Base-by-base conservation (phyloP, 208 protist species). In the Leptomonas seymouri region DNA sequence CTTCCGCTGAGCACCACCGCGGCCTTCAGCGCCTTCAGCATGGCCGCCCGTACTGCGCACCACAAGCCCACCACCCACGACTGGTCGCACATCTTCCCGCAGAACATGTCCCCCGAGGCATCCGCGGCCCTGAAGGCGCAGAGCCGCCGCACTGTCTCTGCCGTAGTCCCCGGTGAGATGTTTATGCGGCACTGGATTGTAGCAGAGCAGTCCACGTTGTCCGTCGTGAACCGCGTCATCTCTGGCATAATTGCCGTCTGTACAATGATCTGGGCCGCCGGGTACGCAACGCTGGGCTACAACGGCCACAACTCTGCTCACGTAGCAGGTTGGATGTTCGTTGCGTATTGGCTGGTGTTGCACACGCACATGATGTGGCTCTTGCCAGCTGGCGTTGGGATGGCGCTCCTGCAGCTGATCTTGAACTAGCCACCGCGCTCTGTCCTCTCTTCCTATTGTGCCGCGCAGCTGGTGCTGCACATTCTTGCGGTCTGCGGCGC, bases 161-260 rank as follows among this genome's bases (percentile, higher is more conserved):
- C 68, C 14, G 90, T 95, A 11, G 90, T 95, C 18, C 93, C 93
- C 20, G 93, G 93, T 42, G 88, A 97, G 76, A 73, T 97, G 81
- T 97, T 97, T 53, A 97, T 97, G 90, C 90, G 90, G 34, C 90
- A 97, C 75, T 97, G 90, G 89, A 93, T 95, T 56, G 80, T 82
- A 2, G 87, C 87, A 25, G 90, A 97, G 76, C 93, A 97, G 73
- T 94, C 90, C 0, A 93, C 93, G 15, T 74, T 93, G 15, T 95
- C 90, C 16, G 89, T 95, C 16, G 82, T 91, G 34, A 89, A 97
- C 68, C 93, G 93, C 60, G 90, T 93, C 31, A 79, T 97, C 14
- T 91, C 87, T 0, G 89, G 90, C 27, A 92, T 93, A 51, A 84
- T 97, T 57, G 76, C 80, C 25, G 81, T 95, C n/a, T 90, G 82